These are phyloP conservation scores for Santalum album DNA, from an alignment of 164 flowering plant genomes.

Conservation along the genomic window DNA sequence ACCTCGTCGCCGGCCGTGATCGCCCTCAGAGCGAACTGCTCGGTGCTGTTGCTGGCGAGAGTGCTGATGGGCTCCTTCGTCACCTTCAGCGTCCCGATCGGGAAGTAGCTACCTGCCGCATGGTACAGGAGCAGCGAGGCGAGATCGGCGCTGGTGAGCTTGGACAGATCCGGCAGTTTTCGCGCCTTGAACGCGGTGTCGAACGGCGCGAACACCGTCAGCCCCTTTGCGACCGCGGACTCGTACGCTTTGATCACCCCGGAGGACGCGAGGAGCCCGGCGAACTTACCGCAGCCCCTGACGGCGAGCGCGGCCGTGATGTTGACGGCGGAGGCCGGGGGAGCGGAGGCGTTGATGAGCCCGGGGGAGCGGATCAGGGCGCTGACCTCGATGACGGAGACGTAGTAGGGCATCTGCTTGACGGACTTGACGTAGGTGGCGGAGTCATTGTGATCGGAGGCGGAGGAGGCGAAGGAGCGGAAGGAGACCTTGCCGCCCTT, in stretches of 20 bases:
- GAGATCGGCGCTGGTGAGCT: slow-evolving; percentile 53
- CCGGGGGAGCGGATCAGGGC: slow-evolving; percentile 60
- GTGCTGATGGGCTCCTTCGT: slow-evolving; percentile 41
- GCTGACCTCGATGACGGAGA: slow-evolving; percentile 64
- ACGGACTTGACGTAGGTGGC: slow-evolving; percentile 55
- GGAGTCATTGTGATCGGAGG: slow-evolving; percentile 56
- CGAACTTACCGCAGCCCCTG: slow-evolving; percentile 85
- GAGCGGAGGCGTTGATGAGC: slow-evolving; percentile 48
- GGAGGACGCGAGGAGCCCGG: slow-evolving; percentile 28
- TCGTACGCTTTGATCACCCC: slow-evolving; percentile 65
- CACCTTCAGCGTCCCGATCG: slow-evolving; percentile 57
- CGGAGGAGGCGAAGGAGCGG: slow-evolving; percentile 73
- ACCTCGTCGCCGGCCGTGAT: slow-evolving; percentile 62
- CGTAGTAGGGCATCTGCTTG: slow-evolving; percentile 60
- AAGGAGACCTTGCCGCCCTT: slow-evolving; percentile 80
- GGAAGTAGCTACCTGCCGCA: slow-evolving; percentile 45
- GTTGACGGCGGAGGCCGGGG: slow-evolving; percentile 46
- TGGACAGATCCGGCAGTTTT: slow-evolving; percentile 57
- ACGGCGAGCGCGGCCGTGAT: slow-evolving; percentile 60
- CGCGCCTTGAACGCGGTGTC: slow-evolving; percentile 73
- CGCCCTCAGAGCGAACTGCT: slow-evolving; percentile 46
- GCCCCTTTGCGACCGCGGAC: slow-evolving; percentile 46
- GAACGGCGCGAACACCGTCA: slow-evolving; percentile 77
- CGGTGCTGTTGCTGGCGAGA: slow-evolving; percentile 65
- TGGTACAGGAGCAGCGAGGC: slow-evolving; percentile 67